A percentile compares a stretch with the other conserved stretches of the same genome.
Conservation (phyloP, 139 green algal genomes). For the Micromonas commoda region DNA sequence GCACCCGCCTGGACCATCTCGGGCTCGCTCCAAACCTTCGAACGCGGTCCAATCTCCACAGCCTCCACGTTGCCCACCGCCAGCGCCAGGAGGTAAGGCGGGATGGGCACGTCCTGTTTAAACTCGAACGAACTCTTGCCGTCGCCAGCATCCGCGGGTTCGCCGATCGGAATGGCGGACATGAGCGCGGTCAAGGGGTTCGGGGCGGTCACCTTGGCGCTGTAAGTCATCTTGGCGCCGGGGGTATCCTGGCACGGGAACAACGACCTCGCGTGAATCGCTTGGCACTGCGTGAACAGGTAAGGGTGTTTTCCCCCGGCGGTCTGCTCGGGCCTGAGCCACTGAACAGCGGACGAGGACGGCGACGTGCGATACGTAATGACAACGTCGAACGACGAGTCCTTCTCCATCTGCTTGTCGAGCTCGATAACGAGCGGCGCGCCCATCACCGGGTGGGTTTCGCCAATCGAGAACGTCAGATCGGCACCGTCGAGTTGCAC, state of each 20-base stretch:
- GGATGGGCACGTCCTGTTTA: slow-evolving; percentile 53
- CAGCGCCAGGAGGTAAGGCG: slow-evolving; percentile 87
- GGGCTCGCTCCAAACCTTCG: slow-evolving; percentile 71
- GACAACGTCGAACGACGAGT: background rate
- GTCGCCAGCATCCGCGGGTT: background rate
- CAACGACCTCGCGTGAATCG: slow-evolving; percentile 83
- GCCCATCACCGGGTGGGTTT: background rate
- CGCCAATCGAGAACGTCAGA: background rate
- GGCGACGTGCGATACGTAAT: slow-evolving; percentile 44
- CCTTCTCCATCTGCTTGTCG: background rate
- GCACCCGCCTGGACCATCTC: slow-evolving; percentile 55
- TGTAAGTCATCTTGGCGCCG: slow-evolving; percentile 46
- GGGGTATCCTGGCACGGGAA: slow-evolving; percentile 88
- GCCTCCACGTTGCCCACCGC: slow-evolving; percentile 69
- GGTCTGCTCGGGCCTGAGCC: slow-evolving; percentile 67
- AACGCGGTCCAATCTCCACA: slow-evolving; percentile 33
- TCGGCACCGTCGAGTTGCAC: background rate
- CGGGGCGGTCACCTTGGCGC: slow-evolving; percentile 11
- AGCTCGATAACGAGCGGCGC: background rate
- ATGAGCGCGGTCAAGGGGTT: slow-evolving; percentile 11
- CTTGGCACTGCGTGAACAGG: slow-evolving; percentile 92
- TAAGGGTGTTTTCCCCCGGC: slow-evolving; percentile 74
- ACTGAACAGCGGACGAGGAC: slow-evolving; percentile 63
- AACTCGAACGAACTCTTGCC: slow-evolving; percentile 42
- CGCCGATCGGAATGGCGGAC: background rate